These are phyloP conservation scores for Sugiyamaella mastotermitis DNA, from an alignment of 805 yeast species.

Conservation along the genomic window DNA sequence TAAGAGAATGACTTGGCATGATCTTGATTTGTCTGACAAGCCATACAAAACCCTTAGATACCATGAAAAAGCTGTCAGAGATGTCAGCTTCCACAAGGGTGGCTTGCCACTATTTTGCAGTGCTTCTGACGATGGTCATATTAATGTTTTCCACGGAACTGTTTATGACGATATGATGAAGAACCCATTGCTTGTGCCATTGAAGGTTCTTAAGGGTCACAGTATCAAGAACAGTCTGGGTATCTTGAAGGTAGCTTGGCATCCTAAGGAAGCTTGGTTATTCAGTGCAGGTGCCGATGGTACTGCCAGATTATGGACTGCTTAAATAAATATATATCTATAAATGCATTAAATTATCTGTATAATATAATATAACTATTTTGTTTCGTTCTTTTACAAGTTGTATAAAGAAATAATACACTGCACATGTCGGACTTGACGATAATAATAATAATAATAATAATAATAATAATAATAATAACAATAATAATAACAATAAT, in stretches of 20 bases:
- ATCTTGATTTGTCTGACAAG: conserved; percentile 77
- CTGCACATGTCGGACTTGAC: no score
- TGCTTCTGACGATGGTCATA: conserved; percentile 88
- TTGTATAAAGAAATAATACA: no score
- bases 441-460: no score
- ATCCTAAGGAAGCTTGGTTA: conserved; percentile 97
- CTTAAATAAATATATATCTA: conserved; percentile 33
- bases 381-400: no score
- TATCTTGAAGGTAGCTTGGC: conserved; percentile 86
- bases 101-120: conserved; percentile 87
- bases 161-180: conserved; percentile 94
- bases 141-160: conserved; percentile 94
- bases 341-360: no score
- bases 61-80: conserved; percentile 91
- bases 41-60: conserved; percentile 95
- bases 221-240: conserved; percentile 74
- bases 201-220: conserved; percentile 91
- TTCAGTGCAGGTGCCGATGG: conserved; percentile 97
- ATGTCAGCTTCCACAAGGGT: conserved; percentile 78
- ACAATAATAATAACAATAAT: no score
- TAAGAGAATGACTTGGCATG: conserved; percentile 96
- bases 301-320: conserved; percentile 93
- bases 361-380: no score
- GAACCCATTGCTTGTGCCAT: conserved; percentile 91
- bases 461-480: no score